Percentiles rank a stretch among this genome's conserved stretches.
Conservation (phyloP, 345 rosid genomes). For the Corchorus capsularis region DNA sequence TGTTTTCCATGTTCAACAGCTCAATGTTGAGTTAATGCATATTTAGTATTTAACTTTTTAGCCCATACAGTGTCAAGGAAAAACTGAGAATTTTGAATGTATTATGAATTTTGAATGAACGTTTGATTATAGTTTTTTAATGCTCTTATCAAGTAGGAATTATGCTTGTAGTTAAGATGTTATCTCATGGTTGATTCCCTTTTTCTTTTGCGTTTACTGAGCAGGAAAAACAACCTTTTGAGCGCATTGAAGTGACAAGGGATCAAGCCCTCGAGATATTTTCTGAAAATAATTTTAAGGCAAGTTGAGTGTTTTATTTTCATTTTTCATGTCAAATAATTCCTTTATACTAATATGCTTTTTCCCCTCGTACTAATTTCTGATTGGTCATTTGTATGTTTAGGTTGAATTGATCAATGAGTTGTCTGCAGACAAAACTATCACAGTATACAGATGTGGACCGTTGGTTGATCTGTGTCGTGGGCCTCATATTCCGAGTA, state of each 20-base stretch:
- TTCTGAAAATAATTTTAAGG: conserved; percentile 92
- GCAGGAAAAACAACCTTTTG: conserved; percentile 91
- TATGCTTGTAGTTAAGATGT: not conserved
- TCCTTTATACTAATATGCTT: not conserved
- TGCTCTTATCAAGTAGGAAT: not conserved
- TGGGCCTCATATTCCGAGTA: conserved; percentile 98
- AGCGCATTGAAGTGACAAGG: conserved; percentile 92
- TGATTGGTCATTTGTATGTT: conserved; percentile 25
- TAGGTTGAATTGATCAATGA: conserved; percentile 92
- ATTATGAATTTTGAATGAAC: not conserved
- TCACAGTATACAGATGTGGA: conserved; percentile 96
- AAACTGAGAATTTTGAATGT: not conserved
- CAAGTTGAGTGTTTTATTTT: conserved; percentile 30
- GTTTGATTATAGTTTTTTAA: not conserved
- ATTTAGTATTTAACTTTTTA: not conserved
- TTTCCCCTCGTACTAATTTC: conserved; percentile 19
- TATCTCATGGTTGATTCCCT: conserved; percentile 2
- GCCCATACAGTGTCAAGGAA: not conserved
- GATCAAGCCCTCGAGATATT: conserved; percentile 88
- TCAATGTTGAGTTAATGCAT: not conserved
- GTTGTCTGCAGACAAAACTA: conserved; percentile 86
- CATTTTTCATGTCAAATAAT: not conserved
- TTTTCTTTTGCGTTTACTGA: not conserved
- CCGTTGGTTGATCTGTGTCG: conserved; percentile 97
- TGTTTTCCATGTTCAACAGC: not conserved